Evolutionary conservation across 345 rosid species (phyloP).

Genomic region (Populus pruinosa): DNA sequence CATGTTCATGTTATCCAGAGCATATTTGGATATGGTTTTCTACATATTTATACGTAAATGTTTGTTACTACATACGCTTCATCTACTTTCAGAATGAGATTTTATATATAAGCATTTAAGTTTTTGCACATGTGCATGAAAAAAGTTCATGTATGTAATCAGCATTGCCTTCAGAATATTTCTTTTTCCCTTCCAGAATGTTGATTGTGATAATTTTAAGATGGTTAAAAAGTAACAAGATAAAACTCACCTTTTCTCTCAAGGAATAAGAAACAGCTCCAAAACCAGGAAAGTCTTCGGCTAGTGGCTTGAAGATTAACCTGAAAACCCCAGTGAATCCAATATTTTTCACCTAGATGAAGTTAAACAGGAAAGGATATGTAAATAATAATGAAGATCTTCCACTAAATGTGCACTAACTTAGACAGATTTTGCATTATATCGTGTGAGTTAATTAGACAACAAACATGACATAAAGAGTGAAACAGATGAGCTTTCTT

Average conservation of each 20-base stretch:
- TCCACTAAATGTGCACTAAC: background rate
- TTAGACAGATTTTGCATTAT: background rate
- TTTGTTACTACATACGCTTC: too few species aligned
- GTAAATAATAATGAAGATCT: slow-evolving; percentile 5
- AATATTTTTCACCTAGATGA: slow-evolving; percentile 70
- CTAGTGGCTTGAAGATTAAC: slow-evolving; percentile 85
- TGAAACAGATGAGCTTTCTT: too few species aligned
- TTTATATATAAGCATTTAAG: too few species aligned
- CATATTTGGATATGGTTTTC: too few species aligned
- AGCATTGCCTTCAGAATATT: background rate
- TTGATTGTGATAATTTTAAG: background rate
- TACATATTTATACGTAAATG: background rate
- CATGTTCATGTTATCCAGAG: too few species aligned
- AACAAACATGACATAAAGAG: too few species aligned
- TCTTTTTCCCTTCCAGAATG: background rate
- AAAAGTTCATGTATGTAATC: background rate
- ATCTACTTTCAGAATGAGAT: too few species aligned
- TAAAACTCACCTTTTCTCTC: slow-evolving; percentile 59
- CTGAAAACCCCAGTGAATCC: slow-evolving; percentile 93
- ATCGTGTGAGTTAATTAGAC: background rate
- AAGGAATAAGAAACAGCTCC: slow-evolving; percentile 83
- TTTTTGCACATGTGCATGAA: too few species aligned
- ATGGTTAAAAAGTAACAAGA: background rate
- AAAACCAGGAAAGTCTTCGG: slow-evolving; percentile 78
- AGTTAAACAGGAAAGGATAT: slow-evolving; percentile 1